Percentiles rank a stretch among this genome's conserved stretches.
Conservation (phyloP, 345 rosid species). For the Alliaria petiolata region DNA sequence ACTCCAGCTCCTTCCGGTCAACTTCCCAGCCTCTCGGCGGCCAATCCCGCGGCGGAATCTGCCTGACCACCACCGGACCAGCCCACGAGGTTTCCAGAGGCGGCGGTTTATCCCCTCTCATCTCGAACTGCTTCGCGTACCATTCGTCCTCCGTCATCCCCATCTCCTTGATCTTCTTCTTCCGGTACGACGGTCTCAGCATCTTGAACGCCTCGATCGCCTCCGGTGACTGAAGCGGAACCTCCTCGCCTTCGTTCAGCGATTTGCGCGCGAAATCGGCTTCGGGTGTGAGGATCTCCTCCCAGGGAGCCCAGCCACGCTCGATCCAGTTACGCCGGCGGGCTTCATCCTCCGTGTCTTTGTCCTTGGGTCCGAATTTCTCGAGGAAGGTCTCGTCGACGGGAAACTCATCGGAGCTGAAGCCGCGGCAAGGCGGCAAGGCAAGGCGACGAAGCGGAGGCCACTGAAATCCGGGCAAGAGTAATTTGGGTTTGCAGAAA, state of each 20-base stretch:
- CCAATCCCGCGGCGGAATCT: conserved; percentile 91
- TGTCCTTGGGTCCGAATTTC: conserved; percentile 68
- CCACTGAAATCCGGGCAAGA: background rate
- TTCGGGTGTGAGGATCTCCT: conserved; percentile 82
- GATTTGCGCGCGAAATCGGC: conserved; percentile 90
- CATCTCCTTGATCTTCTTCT: conserved; percentile 59
- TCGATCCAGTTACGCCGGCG: conserved; percentile 83
- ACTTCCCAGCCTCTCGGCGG: conserved; percentile 91
- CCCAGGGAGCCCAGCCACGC: conserved; percentile 99
- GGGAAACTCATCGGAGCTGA: conserved; percentile 83
- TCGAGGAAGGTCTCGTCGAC: conserved; percentile 82
- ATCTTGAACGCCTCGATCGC: conserved; percentile 85
- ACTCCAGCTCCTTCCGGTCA: conserved; percentile 71
- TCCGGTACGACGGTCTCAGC: conserved; percentile 67
- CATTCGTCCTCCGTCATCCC: conserved; percentile 86
- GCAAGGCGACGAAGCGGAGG: background rate
- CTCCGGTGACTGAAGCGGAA: conserved; percentile 75
- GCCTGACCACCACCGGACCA: conserved; percentile 61
- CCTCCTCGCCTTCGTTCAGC: conserved; percentile 87
- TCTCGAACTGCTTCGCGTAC: conserved; percentile 69
- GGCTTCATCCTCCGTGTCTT: conserved; percentile 80
- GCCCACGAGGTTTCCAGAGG: conserved; percentile 61
- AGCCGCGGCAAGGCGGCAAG: conserved; percentile 37
- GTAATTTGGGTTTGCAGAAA: conserved; percentile 23
- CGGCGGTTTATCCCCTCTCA: conserved; percentile 74